Evolutionary conservation across 2,329 filamentous ascomycete genomes (phyloP), one percentile per base, ranked within the genome.

Genomic region (Hortaea werneckii): DNA sequence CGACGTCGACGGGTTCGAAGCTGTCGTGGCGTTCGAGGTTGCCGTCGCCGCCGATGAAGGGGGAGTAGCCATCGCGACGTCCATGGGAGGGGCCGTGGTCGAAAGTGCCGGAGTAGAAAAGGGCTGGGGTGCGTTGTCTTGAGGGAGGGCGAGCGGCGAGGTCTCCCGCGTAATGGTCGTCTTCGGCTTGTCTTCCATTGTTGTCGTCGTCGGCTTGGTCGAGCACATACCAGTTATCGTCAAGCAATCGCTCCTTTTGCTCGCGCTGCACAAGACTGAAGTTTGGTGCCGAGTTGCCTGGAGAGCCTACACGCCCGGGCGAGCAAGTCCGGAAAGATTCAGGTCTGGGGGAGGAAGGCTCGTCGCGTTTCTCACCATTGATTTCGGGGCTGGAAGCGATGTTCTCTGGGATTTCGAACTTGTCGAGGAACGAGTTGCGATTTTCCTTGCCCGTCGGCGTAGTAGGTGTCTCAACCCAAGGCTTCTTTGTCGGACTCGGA

Each of bases 171-270:
- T 20, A 20, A 20, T 2, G 4, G 4, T 20, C 20, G 20, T 20
- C 20, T 20, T 20, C 20, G 20, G 20, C 20, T 20, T 20, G 20
- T 20, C 20, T 20, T 20, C 20, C 20, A 4, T 20, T 20, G 20
- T 20, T 20, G 20, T 20, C 20, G 10, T 53, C 52, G 10, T 54
- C 50, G 7, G 55, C 53, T 43, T 59, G 9, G 32, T 35, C 59
- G 8, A 62, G 40, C 6, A 71, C 65, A 44, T 70, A 70, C 71
- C 71, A 74, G 44, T 73, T 73, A 53, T 72, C 68, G 37, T 63
- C 65, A 29, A 69, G 62, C 11, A 73, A 51, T 11, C 50, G 57
- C 40, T 67, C 60, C 39, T 56, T 67, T 55, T 62, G 53, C 46
- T 58, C 54, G 7, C 49, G 43, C 37, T 55, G 46, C 55, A 45